Percentiles rank a stretch among this genome's conserved stretches.
These are phyloP conservation scores for Saccharomycopsis sp. DNA, from an alignment of 805 yeast species.

Conservation along the genomic window DNA sequence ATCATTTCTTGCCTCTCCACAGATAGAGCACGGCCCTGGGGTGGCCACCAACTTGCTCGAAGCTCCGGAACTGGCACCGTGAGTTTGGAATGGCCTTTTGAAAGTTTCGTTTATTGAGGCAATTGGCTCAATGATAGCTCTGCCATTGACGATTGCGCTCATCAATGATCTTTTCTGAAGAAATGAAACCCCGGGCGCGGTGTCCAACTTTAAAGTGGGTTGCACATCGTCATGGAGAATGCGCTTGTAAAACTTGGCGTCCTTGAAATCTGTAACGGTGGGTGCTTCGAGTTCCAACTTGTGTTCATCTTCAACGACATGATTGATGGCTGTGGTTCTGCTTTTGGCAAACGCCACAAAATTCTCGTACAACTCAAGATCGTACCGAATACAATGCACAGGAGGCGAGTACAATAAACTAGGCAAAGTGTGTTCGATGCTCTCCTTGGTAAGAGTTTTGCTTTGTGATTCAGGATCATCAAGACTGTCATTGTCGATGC, in stretches of 20 bases:
- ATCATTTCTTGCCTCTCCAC: conserved; percentile 71
- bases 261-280: conserved; percentile 25
- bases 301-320: no score
- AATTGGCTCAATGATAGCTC: conserved; percentile 78
- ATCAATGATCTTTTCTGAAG: conserved; percentile 53
- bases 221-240: conserved; percentile 73
- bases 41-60: conserved; percentile 54
- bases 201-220: conserved; percentile 50
- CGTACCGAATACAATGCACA: conserved; percentile 34
- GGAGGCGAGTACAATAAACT: conserved; percentile 32
- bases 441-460: conserved; percentile 6
- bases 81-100: conserved; percentile 20
- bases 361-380: conserved; percentile 31
- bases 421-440: conserved; percentile 13
- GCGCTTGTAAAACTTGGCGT: conserved; percentile 51
- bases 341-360: conserved; percentile 31
- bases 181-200: conserved; percentile 56
- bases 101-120: conserved; percentile 67
- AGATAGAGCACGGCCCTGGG: conserved; percentile 65
- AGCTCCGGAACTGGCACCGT: conserved; percentile 14
- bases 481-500: no score
- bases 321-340: no score
- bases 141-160: conserved; percentile 65
- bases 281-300: not conserved
- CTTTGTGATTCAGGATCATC: conserved; percentile 37